These are phyloP conservation scores for Allium cepa DNA, from an alignment of 106 monocot genomes.

Conservation along the genomic window DNA sequence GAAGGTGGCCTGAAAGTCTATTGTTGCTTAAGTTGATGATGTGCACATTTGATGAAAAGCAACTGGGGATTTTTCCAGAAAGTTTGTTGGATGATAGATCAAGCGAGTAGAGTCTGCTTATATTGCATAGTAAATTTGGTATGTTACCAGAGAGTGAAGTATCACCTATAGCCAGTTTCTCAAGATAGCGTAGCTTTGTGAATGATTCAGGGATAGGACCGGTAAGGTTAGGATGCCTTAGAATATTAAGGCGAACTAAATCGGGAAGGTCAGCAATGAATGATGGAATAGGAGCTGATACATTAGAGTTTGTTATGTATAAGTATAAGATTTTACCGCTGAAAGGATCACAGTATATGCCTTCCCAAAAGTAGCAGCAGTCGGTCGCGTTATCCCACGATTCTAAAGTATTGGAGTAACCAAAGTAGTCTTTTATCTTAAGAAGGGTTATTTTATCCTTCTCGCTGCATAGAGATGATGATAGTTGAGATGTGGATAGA, in stretches of 20 bases:
- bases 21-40: slow-evolving; percentile 33
- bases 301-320: slow-evolving; percentile 11
- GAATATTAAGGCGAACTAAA: slow-evolving; percentile 15
- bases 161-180: slow-evolving; percentile 28
- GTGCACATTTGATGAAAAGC: slow-evolving; percentile 15
- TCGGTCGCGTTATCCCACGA: background rate
- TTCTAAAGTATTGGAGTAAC: background rate
- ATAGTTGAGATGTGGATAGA: background rate
- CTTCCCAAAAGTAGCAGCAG: slow-evolving; percentile 1
- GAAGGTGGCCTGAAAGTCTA: slow-evolving; percentile 38
- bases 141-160: slow-evolving; percentile 42
- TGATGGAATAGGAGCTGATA: slow-evolving; percentile 34
- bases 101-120: slow-evolving; percentile 18
- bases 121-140: slow-evolving; percentile 26
- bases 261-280: slow-evolving; percentile 22
- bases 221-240: slow-evolving; percentile 17
- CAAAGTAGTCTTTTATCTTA: background rate
- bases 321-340: background rate
- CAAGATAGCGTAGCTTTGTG: slow-evolving; percentile 14
- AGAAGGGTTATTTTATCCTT: background rate
- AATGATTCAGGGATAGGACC: slow-evolving; percentile 32
- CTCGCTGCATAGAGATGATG: background rate
- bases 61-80: slow-evolving; percentile 39
- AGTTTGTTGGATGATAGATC: slow-evolving; percentile 31
- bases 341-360: background rate